These are phyloP conservation scores for Pleurotus giganteus DNA, from an alignment of 768 basidiomycete genomes.

Conservation along the genomic window DNA sequence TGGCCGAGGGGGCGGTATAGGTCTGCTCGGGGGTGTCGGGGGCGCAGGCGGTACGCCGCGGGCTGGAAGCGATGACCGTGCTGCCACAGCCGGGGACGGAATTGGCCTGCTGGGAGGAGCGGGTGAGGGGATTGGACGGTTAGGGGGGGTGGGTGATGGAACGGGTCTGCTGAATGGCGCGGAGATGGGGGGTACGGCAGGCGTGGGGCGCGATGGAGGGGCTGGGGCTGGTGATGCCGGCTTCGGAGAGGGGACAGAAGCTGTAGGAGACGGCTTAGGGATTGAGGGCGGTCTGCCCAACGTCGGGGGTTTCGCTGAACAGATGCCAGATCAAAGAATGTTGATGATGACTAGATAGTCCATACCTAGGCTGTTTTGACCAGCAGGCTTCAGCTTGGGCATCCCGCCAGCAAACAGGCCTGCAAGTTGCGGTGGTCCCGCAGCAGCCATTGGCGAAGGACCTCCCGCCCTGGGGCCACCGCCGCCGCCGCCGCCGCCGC, in stretches of 20 bases:
- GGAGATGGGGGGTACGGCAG: slow-evolving; percentile 36
- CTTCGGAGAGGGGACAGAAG: slow-evolving; percentile 19
- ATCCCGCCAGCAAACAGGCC: slow-evolving; percentile 89
- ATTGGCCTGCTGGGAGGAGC: slow-evolving; percentile 2
- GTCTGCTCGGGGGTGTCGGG: slow-evolving; percentile 22
- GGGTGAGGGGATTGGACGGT: slow-evolving; percentile 5
- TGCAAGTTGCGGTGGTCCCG: slow-evolving; percentile 73
- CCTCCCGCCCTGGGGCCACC: slow-evolving; percentile 31
- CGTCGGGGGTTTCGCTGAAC: slow-evolving; percentile 55
- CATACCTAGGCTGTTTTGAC: slow-evolving; percentile 55
- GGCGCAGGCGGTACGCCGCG: slow-evolving; percentile 39
- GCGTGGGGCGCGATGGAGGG: slow-evolving; percentile 27
- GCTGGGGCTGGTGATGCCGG: slow-evolving; percentile 37
- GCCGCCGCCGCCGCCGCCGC: slow-evolving; percentile 38
- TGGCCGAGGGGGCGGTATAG: slow-evolving; percentile 17
- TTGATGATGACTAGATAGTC: slow-evolving; percentile 9
- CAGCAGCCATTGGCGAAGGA: slow-evolving; percentile 20
- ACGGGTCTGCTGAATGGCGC: slow-evolving; percentile 23
- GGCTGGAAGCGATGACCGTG: slow-evolving; percentile 35
- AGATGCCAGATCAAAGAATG: slow-evolving; percentile 12
- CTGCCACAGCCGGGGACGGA: slow-evolving; percentile 27
- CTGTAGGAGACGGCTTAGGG: slow-evolving; percentile 37
- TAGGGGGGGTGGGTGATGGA: slow-evolving; percentile 19
- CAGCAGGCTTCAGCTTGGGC: slow-evolving; percentile 86
- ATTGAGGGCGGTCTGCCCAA: slow-evolving; percentile 68